Evolutionary conservation across 192 early-diverging fungal species (phyloP).

Genomic region (Rhizoclosmatium sp.): DNA sequence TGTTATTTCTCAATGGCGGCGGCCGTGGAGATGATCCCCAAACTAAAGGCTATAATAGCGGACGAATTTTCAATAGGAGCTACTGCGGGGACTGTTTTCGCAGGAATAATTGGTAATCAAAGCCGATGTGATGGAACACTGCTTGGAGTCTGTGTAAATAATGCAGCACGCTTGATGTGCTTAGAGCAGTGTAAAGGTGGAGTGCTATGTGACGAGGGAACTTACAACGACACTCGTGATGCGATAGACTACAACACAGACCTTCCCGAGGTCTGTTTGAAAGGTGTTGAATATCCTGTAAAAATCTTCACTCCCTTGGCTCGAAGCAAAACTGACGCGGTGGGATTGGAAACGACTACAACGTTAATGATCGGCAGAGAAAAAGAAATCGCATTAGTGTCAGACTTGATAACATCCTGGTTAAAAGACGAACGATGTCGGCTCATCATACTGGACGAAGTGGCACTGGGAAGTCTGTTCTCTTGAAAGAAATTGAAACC

Average conservation of each 20-base stretch:
- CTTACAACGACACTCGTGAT: constrained; percentile 28
- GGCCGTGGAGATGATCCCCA: constrained; percentile 26
- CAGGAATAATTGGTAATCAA: constrained; percentile 41
- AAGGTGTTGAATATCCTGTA: constrained; percentile 26
- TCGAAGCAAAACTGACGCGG: neutral
- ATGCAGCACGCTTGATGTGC: constrained; percentile 48
- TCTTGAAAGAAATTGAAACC: neutral
- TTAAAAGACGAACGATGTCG: neutral
- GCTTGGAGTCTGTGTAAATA: constrained; percentile 46
- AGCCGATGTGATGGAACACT: constrained; percentile 42
- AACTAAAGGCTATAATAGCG: constrained; percentile 15
- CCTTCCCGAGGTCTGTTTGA: constrained; percentile 27
- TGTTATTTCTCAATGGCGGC: constrained; percentile 38
- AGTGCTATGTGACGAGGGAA: constrained; percentile 32
- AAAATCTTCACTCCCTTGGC: constrained; percentile 25
- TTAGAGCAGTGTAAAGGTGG: constrained; percentile 29
- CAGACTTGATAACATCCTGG: constrained; percentile 7
- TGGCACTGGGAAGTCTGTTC: constrained; percentile 29
- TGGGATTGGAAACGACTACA: neutral
- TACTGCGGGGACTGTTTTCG: constrained; percentile 43
- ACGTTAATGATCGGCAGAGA: constrained; percentile 1
- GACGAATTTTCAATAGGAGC: constrained; percentile 34
- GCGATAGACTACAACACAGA: constrained; percentile 26
- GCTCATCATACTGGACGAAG: constrained; percentile 16
- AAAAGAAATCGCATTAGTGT: constrained; percentile 10